Base-by-base conservation (phyloP, 2,329 filamentous ascomycete genomes). In the Ophiosphaerella herpotricha region DNA sequence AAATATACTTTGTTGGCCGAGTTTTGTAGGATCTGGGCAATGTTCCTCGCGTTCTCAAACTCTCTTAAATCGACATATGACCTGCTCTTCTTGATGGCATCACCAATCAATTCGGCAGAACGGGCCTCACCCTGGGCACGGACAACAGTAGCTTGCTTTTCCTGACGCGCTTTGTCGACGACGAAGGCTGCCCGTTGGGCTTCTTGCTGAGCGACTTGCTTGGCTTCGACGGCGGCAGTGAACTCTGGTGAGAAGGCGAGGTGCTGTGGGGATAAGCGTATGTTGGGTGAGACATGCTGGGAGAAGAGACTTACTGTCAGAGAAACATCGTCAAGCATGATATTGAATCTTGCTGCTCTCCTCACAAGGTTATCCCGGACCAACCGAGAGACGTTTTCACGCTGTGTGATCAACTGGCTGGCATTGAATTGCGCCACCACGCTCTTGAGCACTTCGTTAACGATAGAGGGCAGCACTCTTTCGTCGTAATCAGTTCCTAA, bases 381-480 rank as follows among this genome's bases (percentile, higher is more conserved):
- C 52, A 99, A 81, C 71, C 84, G 85, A 50, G 90, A 91, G 49
- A 99, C 94, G 75, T 91, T 97, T 80, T 99, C 94, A 85, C 94
- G 88, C 83, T 99, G 94, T 23, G 94, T 99, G 76, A 99, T 99
- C 73, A 99, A 87, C 80, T 99, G 94, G 57, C 91, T 92, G 60
- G 94, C 94, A 75, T 99, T 95, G 82, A 99, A 99, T 76, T 97
- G 94, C 58, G 94, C 94, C 50, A 99, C 94, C 66, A 99, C 97
- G 68, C 92, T 85, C 82, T 99, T 99, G 73, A 99, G 86, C 66
- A 99, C 94, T 85, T 99, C 94, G 80, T 99, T 99, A 68, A 95
- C 94, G 77, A 99, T 99, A 61, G 92, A 97, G 41, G 94, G 94
- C 66, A 99, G 88, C 51, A 99, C 94, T 76, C 94, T 85, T 84